Evolutionary conservation across 345 rosid species (phyloP), one percentile per base, ranked within the genome.

Genomic region (Trapa incisa): DNA sequence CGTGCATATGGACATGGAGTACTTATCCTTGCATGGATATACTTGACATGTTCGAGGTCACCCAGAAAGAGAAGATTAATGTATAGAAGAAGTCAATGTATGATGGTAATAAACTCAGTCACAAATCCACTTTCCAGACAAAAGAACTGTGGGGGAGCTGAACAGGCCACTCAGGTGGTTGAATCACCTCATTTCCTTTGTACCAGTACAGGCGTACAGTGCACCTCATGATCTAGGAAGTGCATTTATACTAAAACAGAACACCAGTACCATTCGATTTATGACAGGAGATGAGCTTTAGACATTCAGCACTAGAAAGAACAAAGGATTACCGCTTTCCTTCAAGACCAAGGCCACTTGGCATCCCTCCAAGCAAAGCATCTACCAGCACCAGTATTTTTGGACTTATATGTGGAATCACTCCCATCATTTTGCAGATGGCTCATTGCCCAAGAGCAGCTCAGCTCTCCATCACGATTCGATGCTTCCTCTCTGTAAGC

Each of bases 271-370:
- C 62, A 58, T 29, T 22, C 10, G 32, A 58, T 58, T 32, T 16
- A 4, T 33, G 62, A 22, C 29, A 22, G 29, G 29, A 58, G 62
- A 29, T 5, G 62, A 32, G 38, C 37, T 35, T 58, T 58, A 29
- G 14, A 11, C 38, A 33, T 32, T 32, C 15, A 33, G 32, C 37
- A 6, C 12, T 22, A 57, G 10, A 12, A 39, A 60, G 36, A 17
- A 41, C 15, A 50, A 1, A 8, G 43, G 43, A 3, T 58, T 58
- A 10, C 37, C 37, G 16, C 32, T 35, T 32, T 29, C 2, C 11
- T 69, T 85, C 83, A 93, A 74, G 74, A 74, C 97, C 97, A 93
- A 36, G 98, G 98, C 96, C 96, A 88, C 71, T 75, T 88, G 45
- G 98, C 96, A 67, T 93, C 92, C 74, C 87, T 83, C 98, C 98